phyloP scores from a whole-genome alignment of 2,329 filamentous ascomycete genomes.

The Coniella lustricola region DNA sequence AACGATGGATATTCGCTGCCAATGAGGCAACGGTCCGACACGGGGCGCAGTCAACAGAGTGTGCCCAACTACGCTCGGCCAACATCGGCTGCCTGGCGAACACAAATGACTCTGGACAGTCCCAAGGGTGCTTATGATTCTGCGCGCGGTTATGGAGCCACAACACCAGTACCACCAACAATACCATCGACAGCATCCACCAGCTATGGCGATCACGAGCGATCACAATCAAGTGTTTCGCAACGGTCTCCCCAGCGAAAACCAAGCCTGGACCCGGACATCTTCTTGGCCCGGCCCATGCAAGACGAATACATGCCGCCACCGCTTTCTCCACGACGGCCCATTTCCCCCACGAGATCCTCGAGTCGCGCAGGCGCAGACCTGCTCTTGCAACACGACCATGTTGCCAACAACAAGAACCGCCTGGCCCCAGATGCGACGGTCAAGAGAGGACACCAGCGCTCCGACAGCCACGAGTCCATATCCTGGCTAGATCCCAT shows the following conservation, averaged over 20 bases:
- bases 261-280: constrained; percentile 24
- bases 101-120: constrained; percentile 20
- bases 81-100: constrained; percentile 18
- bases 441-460: constrained; percentile 32
- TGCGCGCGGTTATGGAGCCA: constrained; percentile 8
- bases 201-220: constrained; percentile 25
- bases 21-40: constrained; percentile 39
- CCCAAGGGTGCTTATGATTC: constrained; percentile 21
- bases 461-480: constrained; percentile 67
- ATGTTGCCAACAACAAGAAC: constrained; percentile 27
- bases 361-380: constrained; percentile 23
- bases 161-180: constrained; percentile 16
- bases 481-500: constrained; percentile 94
- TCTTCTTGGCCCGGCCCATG: constrained; percentile 40
- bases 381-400: constrained; percentile 25
- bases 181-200: constrained; percentile 22
- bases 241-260: constrained; percentile 36
- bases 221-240: constrained; percentile 49
- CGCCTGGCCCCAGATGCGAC: constrained; percentile 18
- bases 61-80: constrained; percentile 22
- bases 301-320: constrained; percentile 60
- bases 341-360: constrained; percentile 37
- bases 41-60: constrained; percentile 19
- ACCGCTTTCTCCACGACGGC: constrained; percentile 60
- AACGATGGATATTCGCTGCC: constrained; percentile 16